Evolutionary conservation across 805 yeast species (phyloP), one percentile per base, ranked within the genome.

Genomic region (Cyberlindnera euphorbiae): DNA sequence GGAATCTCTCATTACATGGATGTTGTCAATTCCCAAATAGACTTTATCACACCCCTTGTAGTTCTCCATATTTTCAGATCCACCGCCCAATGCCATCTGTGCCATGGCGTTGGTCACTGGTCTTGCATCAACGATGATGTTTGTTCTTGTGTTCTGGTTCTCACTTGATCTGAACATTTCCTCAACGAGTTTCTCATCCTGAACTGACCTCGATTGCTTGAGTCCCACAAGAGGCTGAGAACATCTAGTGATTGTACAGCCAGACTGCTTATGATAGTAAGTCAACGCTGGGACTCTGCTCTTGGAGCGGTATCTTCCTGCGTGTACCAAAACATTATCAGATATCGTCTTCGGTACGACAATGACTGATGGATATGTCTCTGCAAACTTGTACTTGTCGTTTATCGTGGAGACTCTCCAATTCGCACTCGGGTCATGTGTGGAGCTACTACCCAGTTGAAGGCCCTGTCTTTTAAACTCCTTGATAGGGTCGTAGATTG

Each of bases 11-110:
- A 93, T 87, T 3, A 85, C 94, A 60, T 93, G 98, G 44, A 93
- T 87, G 56, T 93, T 93, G 53, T 93, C 98, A 29, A 93, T 87
- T 26, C 95, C 95, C 43, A 93, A 67, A 51, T 85, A 93, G 14
- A 84, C 69, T 54, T 87, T 81, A 19, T 82, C 81, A 13, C 70
- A 73, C 22, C 69, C 70, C 33, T 78, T 71, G 61, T 93, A 90
- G 53, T 87, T 77, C 39, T 90, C 97, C 70, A 88, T 84, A 46
- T 75, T 82, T 55, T 93, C 98, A 0, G 96, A 82, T 1, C 98
- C 98, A n/a, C 97, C 98, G 10, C 98, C 98, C 12, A 93, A 62
- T 0, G 97, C 97, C 30, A 86, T 85, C 52, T 93, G 97, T 0
- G 96, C 97, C 75, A 88, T 75, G 7, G 97, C 97, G 59, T 93